Conservation (phyloP, 1,284 basidiomycete species). For the Sphagnurus paluster region DNA sequence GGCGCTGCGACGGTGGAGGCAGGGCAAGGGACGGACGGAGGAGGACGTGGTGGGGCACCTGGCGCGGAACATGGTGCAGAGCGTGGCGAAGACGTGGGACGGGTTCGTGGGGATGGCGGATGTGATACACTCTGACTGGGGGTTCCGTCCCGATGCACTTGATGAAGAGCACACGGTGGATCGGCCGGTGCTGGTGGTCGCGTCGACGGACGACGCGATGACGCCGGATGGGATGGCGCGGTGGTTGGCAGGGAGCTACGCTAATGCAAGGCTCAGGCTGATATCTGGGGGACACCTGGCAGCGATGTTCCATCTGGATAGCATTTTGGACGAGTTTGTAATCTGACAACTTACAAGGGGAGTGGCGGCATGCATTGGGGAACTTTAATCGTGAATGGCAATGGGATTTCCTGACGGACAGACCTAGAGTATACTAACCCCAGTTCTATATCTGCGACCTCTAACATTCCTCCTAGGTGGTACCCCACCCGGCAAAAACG, state of each 20-base stretch:
- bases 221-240: conserved; percentile 40
- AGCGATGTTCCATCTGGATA: conserved; percentile 39
- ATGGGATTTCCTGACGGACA: too few relatives aligned
- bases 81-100: conserved; percentile 49
- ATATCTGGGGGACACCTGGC: conserved; percentile 47
- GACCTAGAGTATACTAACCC: too few relatives aligned
- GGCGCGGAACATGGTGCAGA: conserved; percentile 42
- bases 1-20: conserved; percentile 42
- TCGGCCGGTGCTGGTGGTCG: conserved; percentile 43
- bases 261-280: conserved; percentile 31
- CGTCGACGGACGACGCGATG: conserved; percentile 37
- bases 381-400: too few relatives aligned
- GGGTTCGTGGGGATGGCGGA: conserved; percentile 46
- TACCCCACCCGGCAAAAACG: too few relatives aligned
- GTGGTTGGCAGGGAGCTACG: conserved; percentile 44
- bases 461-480: too few relatives aligned
- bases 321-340: conserved; percentile 38
- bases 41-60: conserved; percentile 43
- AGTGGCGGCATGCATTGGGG: conserved; percentile 3
- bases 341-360: too few relatives aligned
- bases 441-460: too few relatives aligned
- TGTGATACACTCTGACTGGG: conserved; percentile 55
- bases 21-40: conserved; percentile 37
- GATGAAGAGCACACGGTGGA: conserved; percentile 37
- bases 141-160: conserved; percentile 40